Percentiles rank a stretch among this genome's conserved stretches.
Evolutionary conservation across 2,329 filamentous ascomycete genomes (phyloP).

Genomic region (Colletotrichum tropicale): DNA sequence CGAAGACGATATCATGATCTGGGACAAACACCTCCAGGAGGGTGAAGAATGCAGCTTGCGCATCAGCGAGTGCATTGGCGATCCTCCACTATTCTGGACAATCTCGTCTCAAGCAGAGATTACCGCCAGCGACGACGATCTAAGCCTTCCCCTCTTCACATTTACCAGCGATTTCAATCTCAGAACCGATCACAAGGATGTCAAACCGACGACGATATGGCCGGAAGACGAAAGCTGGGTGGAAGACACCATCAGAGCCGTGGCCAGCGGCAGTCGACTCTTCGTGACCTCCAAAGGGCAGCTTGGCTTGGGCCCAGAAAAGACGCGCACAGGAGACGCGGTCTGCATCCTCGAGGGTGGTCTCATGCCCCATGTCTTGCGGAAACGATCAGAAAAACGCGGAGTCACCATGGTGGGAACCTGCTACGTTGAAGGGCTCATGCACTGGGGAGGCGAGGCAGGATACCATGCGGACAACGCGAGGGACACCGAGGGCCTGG

Average conservation of each 20-base stretch:
- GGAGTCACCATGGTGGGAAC: not conserved
- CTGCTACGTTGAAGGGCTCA: conserved; percentile 1
- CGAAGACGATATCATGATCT: not conserved
- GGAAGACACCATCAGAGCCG: not conserved
- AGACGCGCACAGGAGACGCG: not conserved
- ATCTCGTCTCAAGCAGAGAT: not conserved
- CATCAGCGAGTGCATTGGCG: not conserved
- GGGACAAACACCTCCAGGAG: not conserved
- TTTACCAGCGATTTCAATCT: not conserved
- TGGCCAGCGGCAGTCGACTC: not conserved
- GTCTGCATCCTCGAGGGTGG: not conserved
- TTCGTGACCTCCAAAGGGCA: not conserved
- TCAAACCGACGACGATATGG: not conserved
- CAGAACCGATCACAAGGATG: not conserved
- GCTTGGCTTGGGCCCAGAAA: not conserved
- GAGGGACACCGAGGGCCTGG: not conserved
- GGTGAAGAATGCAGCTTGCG: not conserved
- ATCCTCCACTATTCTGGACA: not conserved
- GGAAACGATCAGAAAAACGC: not conserved
- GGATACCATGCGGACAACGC: not conserved
- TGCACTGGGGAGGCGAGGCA: not conserved
- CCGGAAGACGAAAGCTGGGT: not conserved
- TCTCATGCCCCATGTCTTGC: not conserved
- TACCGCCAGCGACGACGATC: not conserved
- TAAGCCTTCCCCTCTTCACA: not conserved